Evolutionary conservation across 768 basidiomycete genomes (phyloP).

Genomic region (Psilocybe azurescens): DNA sequence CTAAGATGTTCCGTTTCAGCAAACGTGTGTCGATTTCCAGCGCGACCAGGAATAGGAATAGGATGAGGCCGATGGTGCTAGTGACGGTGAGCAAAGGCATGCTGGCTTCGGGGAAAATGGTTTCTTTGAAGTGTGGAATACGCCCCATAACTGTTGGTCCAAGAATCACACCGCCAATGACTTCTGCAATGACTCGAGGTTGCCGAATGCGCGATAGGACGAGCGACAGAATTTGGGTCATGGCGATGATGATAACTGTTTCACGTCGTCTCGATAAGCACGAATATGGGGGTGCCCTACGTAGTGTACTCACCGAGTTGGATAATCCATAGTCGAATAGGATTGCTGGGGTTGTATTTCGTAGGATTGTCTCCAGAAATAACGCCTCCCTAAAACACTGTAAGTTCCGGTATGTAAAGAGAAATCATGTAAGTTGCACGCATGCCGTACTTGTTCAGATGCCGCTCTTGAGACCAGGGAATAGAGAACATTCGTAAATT

Average conservation of each 20-base stretch:
- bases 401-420: neutral
- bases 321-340: conserved; percentile 78
- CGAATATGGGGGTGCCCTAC: neutral
- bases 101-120: conserved; percentile 60
- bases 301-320: conserved; percentile 60
- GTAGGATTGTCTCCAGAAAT: conserved; percentile 80
- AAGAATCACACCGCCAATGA: conserved; percentile 88
- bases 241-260: conserved; percentile 77
- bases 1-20: conserved; percentile 64
- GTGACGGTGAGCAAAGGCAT: conserved; percentile 71
- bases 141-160: conserved; percentile 81
- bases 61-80: conserved; percentile 73
- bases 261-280: conserved; percentile 6
- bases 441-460: conserved; percentile 46
- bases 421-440: neutral
- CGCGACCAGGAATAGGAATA: conserved; percentile 86
- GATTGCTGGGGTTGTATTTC: conserved; percentile 63
- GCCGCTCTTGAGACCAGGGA: conserved; percentile 50
- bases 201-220: conserved; percentile 75
- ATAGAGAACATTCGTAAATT: conserved; percentile 43
- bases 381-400: conserved; percentile 59
- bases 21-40: conserved; percentile 82
- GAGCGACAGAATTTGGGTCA: conserved; percentile 77
- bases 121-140: conserved; percentile 71
- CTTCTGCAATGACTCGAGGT: conserved; percentile 93